phyloP scores from a whole-genome alignment of 2,329 filamentous ascomycete species.

The Grosmannia huntii region DNA sequence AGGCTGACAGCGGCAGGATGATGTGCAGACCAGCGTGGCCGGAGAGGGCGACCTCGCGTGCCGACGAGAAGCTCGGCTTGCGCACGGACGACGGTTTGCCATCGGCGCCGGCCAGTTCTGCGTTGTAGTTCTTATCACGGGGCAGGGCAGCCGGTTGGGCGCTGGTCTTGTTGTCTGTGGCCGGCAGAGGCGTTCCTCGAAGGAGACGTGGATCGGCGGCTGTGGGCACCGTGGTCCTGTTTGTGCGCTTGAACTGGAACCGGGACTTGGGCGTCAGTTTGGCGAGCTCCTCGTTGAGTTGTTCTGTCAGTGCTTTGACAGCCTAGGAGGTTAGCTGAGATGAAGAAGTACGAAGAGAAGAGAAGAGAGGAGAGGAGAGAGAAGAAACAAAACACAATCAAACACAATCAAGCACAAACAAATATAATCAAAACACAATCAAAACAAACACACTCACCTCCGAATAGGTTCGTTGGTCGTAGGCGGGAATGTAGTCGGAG shows the following conservation, averaged over 20 bases:
- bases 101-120: conserved; percentile 32
- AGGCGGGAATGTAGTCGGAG: conserved; percentile 67
- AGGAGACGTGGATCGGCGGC: conserved; percentile 30
- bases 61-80: conserved; percentile 50
- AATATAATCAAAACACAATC: no score
- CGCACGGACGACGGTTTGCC: conserved; percentile 28
- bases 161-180: conserved; percentile 19
- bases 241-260: conserved; percentile 59
- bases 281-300: conserved; percentile 56
- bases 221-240: conserved; percentile 3
- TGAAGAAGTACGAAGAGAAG: no score
- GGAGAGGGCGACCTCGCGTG: conserved; percentile 50
- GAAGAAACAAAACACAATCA: background rate
- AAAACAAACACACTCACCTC: conserved; percentile 44
- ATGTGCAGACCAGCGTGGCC: conserved; percentile 60
- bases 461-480: conserved; percentile 78
- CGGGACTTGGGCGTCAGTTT: conserved; percentile 62
- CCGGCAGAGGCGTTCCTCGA: conserved; percentile 7
- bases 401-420: no score
- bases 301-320: conserved; percentile 69
- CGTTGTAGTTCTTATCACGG: conserved; percentile 42
- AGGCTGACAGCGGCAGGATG: conserved; percentile 58
- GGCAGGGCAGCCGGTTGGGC: conserved; percentile 21
- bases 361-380: background rate
- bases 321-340: conserved; percentile 31